Evolutionary conservation across 2,329 filamentous ascomycete species (phyloP), one percentile per base, ranked within the genome.

Genomic region (Paracamarosporium sp.): DNA sequence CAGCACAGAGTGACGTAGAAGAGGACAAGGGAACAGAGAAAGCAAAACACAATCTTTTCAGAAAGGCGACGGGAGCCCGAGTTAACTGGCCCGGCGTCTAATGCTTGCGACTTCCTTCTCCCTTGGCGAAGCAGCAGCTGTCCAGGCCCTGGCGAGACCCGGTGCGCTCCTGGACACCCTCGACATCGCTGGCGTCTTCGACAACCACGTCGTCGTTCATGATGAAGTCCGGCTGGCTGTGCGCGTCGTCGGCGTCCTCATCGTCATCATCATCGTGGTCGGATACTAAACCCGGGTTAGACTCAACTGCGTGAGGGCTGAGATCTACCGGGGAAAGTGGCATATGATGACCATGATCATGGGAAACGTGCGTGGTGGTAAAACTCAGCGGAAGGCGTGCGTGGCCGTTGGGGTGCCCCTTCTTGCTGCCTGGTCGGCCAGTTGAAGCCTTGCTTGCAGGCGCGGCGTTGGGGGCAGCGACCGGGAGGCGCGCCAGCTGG

Each of bases 221-320:
- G 36, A 71, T 65, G 36, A 73, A 63, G 53, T 77, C 75, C 11
- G 66, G 70, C 36, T 75, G 73, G 59, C 72, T 75, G 46, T 67
- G 70, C 41, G 73, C 68, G 56, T 76, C 74, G 46, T 76, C 71
- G 24, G 69, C 75, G 41, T 77, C 75, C 46, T 78, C 77, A 38
- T 81, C 78, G 52, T 81, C 80, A 55, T 83, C 78, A 28, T 80
- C 81, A 55, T 82, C 81, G 65, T 81, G 79, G 60, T 83, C 81
- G 62, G 79, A 81, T 33, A 83, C 79, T 59, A 83, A 69, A 24
- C 81, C 81, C 15, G 81, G 81, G 50, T 80, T 81, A 64, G 78
- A 81, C 66, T 82, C 80, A 53, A 78, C 76, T 2, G 80, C 79
- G 56, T 82, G 74, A 30, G 81, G 81, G 60, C 78, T 81, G 57